These are phyloP conservation scores for Botrytis tulipae DNA, from an alignment of 2,329 filamentous ascomycete species.

Conservation along the genomic window DNA sequence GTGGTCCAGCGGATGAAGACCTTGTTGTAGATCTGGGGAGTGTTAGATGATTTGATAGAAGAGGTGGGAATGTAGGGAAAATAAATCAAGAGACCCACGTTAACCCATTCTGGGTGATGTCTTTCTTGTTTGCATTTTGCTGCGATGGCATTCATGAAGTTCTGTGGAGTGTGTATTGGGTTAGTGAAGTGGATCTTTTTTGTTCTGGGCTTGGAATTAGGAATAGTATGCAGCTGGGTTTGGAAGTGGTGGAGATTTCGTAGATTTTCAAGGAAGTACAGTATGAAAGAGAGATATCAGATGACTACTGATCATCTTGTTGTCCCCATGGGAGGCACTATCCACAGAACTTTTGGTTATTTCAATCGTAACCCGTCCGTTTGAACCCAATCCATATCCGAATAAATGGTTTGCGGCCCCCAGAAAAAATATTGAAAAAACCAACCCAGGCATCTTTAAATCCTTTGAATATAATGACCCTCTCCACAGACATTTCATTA, in stretches of 20 bases:
- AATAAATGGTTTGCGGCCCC: background rate
- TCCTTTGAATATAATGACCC: constrained; percentile 62
- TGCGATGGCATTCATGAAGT: constrained; percentile 73
- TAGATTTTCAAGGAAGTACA: background rate
- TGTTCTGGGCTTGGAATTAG: background rate
- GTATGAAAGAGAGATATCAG: background rate
- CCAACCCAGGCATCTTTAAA: constrained; percentile 65
- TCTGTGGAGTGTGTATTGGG: constrained; percentile 44
- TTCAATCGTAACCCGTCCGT: background rate
- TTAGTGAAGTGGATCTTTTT: background rate
- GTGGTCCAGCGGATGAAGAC: constrained; percentile 73
- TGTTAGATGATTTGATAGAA: background rate
- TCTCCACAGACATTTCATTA: constrained; percentile 55
- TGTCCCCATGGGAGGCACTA: background rate
- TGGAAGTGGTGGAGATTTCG: background rate
- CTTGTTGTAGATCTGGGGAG: constrained; percentile 63
- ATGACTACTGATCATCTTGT: background rate
- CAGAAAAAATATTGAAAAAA: constrained; percentile 23
- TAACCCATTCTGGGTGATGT: constrained; percentile 77
- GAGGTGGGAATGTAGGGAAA: background rate
- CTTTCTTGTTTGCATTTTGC: constrained; percentile 65
- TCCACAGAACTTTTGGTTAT: background rate
- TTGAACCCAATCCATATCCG: background rate
- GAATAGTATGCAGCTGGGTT: background rate
- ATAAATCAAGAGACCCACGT: constrained; percentile 47